These are phyloP conservation scores for Talaromyces sp. DNA, from an alignment of 2,329 filamentous ascomycete species.

Conservation along the genomic window DNA sequence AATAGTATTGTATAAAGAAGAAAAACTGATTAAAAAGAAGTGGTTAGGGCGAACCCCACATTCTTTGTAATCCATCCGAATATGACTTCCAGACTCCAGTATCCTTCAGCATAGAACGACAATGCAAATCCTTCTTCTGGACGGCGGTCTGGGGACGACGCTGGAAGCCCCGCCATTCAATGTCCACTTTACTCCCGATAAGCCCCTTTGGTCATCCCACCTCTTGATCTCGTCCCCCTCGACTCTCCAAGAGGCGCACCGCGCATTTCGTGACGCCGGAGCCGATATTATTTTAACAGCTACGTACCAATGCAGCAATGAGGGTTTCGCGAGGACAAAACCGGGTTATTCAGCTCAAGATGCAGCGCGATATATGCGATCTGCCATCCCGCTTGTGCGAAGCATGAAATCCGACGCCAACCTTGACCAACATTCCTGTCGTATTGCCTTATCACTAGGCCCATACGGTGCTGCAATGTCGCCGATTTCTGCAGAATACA, in stretches of 20 bases:
- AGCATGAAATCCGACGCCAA: no score
- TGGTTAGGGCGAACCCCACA: no score
- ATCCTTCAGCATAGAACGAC: no score
- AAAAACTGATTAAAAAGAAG: no score
- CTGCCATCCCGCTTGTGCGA: no score
- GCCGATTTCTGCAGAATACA: slow-evolving; percentile 59
- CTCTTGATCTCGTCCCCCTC: slow-evolving; percentile 53
- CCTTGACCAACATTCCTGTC: no score
- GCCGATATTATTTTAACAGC: slow-evolving; percentile 62
- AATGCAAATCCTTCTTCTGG: slow-evolving; percentile 42
- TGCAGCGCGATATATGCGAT: slow-evolving; percentile 36
- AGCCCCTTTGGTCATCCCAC: slow-evolving; percentile 64
- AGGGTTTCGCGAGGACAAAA: slow-evolving; percentile 52
- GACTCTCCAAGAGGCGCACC: slow-evolving; percentile 53
- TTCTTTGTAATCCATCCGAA: no score
- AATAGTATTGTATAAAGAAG: no score
- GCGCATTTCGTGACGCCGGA: slow-evolving; percentile 52
- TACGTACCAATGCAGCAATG: slow-evolving; percentile 60
- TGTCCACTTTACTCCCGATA: slow-evolving; percentile 47
- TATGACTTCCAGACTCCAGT: no score
- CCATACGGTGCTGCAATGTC: slow-evolving; percentile 64
- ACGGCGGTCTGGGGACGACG: slow-evolving; percentile 64
- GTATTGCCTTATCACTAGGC: slow-evolving; percentile 57
- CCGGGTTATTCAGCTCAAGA: slow-evolving; percentile 42
- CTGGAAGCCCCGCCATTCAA: slow-evolving; percentile 53